These are phyloP conservation scores for Saccharomycopsis synnaedendra DNA, from an alignment of 805 yeast species.

Conservation along the genomic window DNA sequence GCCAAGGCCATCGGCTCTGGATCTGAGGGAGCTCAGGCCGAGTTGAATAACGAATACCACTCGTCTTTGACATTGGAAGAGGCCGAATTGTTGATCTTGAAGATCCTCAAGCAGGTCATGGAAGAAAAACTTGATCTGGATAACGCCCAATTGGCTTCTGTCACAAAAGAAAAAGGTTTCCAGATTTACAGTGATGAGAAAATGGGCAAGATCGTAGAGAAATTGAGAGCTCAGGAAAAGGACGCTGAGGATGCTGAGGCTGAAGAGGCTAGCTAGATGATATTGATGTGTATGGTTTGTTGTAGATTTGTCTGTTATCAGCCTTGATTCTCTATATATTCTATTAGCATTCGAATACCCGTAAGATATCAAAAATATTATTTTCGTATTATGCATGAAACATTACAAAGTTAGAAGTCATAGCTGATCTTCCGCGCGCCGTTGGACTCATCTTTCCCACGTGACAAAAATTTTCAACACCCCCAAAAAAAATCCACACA, in stretches of 20 bases:
- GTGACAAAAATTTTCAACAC: too few species aligned
- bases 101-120: constrained; percentile 94
- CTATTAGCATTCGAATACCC: too few species aligned
- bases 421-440: too few species aligned
- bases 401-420: too few species aligned
- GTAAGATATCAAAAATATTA: too few species aligned
- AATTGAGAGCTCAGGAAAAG: constrained; percentile 58
- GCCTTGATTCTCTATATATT: too few species aligned
- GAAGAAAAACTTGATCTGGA: constrained; percentile 94
- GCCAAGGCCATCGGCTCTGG: constrained; percentile 99
- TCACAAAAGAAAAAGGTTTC: constrained; percentile 79
- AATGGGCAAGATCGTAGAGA: constrained; percentile 71
- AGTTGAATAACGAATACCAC: constrained; percentile 93
- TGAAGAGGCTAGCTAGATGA: too few species aligned
- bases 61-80: constrained; percentile 82
- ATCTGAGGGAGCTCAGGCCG: constrained; percentile 98
- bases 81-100: constrained; percentile 82
- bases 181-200: constrained; percentile 73
- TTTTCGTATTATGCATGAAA: too few species aligned
- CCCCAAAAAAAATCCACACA: too few species aligned
- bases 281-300: too few species aligned
- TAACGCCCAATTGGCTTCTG: constrained; percentile 91
- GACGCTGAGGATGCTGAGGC: constrained; percentile 19
- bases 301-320: too few species aligned
- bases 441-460: too few species aligned